Conservation (phyloP, 352 stramenopile genomes). For the Pythium folliculosum region DNA sequence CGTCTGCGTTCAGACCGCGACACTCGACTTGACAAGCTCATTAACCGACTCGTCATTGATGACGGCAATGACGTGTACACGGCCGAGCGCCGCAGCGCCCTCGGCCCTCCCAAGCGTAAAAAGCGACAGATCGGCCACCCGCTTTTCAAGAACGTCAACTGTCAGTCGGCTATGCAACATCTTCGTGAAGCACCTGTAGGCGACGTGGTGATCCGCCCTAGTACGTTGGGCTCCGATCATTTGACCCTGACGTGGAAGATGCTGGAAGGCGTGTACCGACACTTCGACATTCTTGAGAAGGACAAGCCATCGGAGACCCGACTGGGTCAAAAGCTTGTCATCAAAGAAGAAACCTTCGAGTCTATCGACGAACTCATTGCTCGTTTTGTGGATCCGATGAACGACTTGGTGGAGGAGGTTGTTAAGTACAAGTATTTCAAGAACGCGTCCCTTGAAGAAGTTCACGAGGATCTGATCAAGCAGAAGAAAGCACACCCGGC, state of each 20-base stretch:
- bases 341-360: conserved; percentile 88
- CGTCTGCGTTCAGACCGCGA: conserved; percentile 69
- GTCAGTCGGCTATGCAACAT: conserved; percentile 78
- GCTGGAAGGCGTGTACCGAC: conserved; percentile 82
- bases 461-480: conserved; percentile 87
- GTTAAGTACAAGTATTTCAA: conserved; percentile 89
- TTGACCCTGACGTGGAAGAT: conserved; percentile 90
- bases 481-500: conserved; percentile 87
- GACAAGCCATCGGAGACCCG: conserved; percentile 86
- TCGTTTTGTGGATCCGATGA: conserved; percentile 89
- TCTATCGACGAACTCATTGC: conserved; percentile 89
- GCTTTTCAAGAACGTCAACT: conserved; percentile 89
- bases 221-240: conserved; percentile 81
- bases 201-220: conserved; percentile 86
- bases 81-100: conserved; percentile 25
- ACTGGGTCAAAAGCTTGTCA: conserved; percentile 76
- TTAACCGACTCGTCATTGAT: conserved; percentile 74
- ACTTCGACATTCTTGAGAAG: conserved; percentile 89
- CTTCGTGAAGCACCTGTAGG: conserved; percentile 76
- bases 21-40: conserved; percentile 66
- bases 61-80: conserved; percentile 65
- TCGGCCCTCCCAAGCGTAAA: conserved; percentile 66
- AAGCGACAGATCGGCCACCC: conserved; percentile 86
- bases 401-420: conserved; percentile 85
- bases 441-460: conserved; percentile 60